phyloP scores from a whole-genome alignment of 441 rosid species.

The Mallotus japonicus region DNA sequence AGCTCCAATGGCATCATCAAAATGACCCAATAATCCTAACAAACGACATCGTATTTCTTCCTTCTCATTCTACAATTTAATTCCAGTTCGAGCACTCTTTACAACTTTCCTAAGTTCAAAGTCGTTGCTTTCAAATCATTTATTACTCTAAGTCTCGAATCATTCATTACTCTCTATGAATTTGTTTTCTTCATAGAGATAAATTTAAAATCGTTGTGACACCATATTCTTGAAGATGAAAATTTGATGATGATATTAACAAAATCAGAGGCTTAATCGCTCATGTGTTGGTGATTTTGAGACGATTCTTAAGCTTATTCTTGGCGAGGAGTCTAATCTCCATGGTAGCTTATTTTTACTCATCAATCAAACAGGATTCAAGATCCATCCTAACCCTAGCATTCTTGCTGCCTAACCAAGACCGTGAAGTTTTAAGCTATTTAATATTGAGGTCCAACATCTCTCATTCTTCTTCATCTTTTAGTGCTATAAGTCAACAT shows the following conservation, averaged over 20 bases:
- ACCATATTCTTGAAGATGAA: slow-evolving; percentile 79
- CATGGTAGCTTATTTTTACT: slow-evolving; percentile 91
- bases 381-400: slow-evolving; percentile 59
- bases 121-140: too few species aligned
- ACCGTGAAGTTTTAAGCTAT: slow-evolving; percentile 68
- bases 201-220: slow-evolving; percentile 84
- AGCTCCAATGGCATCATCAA: too few species aligned
- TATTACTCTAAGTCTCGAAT: too few species aligned
- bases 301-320: slow-evolving; percentile 76
- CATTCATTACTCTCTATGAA: too few species aligned
- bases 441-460: slow-evolving; percentile 54
- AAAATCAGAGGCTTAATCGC: slow-evolving; percentile 72
- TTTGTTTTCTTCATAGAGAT: slow-evolving; percentile 45
- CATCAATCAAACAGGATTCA: slow-evolving; percentile 65
- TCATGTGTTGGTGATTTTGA: slow-evolving; percentile 75
- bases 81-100: too few species aligned
- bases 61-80: too few species aligned
- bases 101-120: too few species aligned
- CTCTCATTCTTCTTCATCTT: slow-evolving; percentile 13
- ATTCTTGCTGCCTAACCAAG: slow-evolving; percentile 49
- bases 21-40: too few species aligned
- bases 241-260: slow-evolving; percentile 61
- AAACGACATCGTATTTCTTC: too few species aligned
- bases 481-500: slow-evolving; percentile 9
- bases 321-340: slow-evolving; percentile 87